Base-by-base conservation (phyloP, 441 rosid species). In the Gossypium schwendimanii region DNA sequence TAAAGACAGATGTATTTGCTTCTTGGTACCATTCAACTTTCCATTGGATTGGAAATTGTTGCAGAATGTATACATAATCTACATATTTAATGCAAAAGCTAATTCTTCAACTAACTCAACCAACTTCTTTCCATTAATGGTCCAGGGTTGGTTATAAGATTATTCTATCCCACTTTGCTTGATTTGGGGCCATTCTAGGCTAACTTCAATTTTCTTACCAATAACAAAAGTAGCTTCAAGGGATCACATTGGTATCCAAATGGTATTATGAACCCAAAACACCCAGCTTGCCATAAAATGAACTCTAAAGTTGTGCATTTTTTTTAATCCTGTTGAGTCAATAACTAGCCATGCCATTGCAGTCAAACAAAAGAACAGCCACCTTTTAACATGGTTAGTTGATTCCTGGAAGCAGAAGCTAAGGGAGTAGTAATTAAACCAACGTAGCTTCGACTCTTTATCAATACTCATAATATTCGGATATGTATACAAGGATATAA, bases 11-110 rank as follows among this genome's bases (percentile, higher is more conserved):
- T 6, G 24, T 6, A 14, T 65, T 65, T 18, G 24, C 39, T 36
- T 63, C 67, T 10, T 39, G 49, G 49, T 55, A 63, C 33, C 39
- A 55, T 62, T 55, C 63, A 50, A 36, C 58, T 53, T 20, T 17
- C 20, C 6, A 28, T 18, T 24, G 5, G 60, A 28, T 61, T 31
- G 54, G 2, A 21, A 52, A 41, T 31, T 1, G 0, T n/a, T 58
- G 20, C 63, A 26, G 75, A 72, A 66, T 41, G 41, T 14, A 52
- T 17, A 8, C 24, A 14, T 52, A 55, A 73, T 53, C 70, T 45
- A 41, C 3, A 26, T 23, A 23, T 78, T 78, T 39, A 71, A 52
- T 66, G 74, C 65, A 28, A 45, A 60, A 52, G 76, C 69, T 78
- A 53, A 63, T 66, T 68, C 65, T 44, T 67, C 68, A 65, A 41